These are phyloP conservation scores for Tricholoma flavovirens DNA, from an alignment of 768 basidiomycete genomes.

Conservation along the genomic window DNA sequence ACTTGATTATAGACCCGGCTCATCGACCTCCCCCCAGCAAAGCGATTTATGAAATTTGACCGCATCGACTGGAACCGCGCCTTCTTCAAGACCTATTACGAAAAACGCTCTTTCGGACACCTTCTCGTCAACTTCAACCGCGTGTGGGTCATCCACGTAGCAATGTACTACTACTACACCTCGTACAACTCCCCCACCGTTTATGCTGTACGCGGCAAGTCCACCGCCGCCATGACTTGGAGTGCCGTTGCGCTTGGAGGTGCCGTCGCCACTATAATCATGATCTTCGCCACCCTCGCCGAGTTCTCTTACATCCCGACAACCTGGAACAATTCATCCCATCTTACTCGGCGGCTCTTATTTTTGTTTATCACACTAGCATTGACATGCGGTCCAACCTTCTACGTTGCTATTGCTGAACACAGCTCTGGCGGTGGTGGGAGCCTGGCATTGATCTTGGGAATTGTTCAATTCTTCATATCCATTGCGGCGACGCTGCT, in stretches of 20 bases:
- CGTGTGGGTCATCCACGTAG: slow-evolving; percentile 96
- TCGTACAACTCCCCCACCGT: slow-evolving; percentile 87
- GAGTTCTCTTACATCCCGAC: slow-evolving; percentile 98
- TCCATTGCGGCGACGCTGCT: slow-evolving; percentile 80
- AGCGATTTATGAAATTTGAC: slow-evolving; percentile 96
- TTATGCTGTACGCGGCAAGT: slow-evolving; percentile 54
- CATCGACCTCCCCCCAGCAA: slow-evolving; percentile 84
- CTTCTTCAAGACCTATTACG: slow-evolving; percentile 99
- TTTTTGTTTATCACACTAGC: slow-evolving; percentile 89
- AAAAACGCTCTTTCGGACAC: slow-evolving; percentile 95
- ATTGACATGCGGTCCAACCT: slow-evolving; percentile 86
- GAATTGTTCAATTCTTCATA: slow-evolving; percentile 95
- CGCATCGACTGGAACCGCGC: slow-evolving; percentile 94
- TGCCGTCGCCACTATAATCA: slow-evolving; percentile 92
- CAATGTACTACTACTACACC: slow-evolving; percentile 95
- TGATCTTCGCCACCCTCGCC: slow-evolving; percentile 89
- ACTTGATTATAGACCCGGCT: slow-evolving; percentile 61
- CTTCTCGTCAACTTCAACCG: slow-evolving; percentile 99
- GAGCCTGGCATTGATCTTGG: slow-evolving; percentile 82
- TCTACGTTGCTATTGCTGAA: slow-evolving; percentile 90
- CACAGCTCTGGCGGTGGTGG: slow-evolving; percentile 46
- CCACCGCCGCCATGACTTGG: slow-evolving; percentile 81
- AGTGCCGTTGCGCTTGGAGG: slow-evolving; percentile 93
- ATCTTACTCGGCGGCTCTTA: slow-evolving; percentile 84
- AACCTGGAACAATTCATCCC: slow-evolving; percentile 98